Evolutionary conservation across 1,284 basidiomycete species (phyloP).

Genomic region (Taiwanofungus camphoratus): DNA sequence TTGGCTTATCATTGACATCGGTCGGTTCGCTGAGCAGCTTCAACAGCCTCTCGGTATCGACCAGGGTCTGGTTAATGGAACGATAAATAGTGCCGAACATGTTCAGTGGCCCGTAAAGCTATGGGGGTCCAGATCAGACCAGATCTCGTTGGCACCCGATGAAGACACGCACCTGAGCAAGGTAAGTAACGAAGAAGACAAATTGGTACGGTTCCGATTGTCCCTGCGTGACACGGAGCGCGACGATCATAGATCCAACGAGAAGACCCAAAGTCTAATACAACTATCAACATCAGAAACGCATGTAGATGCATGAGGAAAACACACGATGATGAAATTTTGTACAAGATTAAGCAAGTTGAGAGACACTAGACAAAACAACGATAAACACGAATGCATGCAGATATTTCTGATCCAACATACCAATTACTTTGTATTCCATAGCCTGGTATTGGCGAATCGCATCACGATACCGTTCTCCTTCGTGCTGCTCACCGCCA

Average conservation of each 20-base stretch:
- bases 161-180: constrained; percentile 54
- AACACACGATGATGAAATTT: constrained; percentile 69
- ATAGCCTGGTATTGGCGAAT: constrained; percentile 72
- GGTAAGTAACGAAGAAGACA: constrained; percentile 76
- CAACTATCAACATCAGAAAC: constrained; percentile 1
- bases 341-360: constrained; percentile 73
- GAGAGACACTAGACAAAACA: constrained; percentile 48
- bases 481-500: constrained; percentile 77
- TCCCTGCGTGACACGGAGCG: constrained; percentile 52
- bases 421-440: constrained; percentile 72
- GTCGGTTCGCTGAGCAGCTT: constrained; percentile 71
- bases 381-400: not conserved
- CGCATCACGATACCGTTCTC: constrained; percentile 65
- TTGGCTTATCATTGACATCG: constrained; percentile 77
- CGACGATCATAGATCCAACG: constrained; percentile 73
- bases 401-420: constrained; percentile 19
- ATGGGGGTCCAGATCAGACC: constrained; percentile 1
- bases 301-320: not conserved
- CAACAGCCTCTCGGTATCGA: constrained; percentile 77
- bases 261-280: constrained; percentile 66
- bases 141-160: not conserved
- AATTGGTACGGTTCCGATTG: constrained; percentile 52
- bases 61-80: constrained; percentile 66
- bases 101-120: constrained; percentile 72
- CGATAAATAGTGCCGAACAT: constrained; percentile 72